phyloP scores from a whole-genome alignment of 2,329 filamentous ascomycete species.

The Scedosporium aurantiacum region DNA sequence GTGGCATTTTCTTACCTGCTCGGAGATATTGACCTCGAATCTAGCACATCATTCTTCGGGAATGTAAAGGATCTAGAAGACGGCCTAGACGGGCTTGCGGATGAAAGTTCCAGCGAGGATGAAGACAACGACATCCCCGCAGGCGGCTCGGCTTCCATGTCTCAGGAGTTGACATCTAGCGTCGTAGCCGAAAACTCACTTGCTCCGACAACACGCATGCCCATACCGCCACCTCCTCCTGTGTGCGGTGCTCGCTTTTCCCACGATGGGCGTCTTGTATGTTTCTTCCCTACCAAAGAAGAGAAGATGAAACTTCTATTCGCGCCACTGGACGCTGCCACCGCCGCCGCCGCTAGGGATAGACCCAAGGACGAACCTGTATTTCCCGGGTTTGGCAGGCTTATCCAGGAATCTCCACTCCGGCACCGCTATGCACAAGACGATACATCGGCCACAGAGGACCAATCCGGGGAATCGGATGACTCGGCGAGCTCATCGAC shows the following conservation, averaged over 20 bases:
- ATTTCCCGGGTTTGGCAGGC: conserved; percentile 47
- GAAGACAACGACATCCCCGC: conserved; percentile 56
- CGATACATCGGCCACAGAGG: conserved; percentile 39
- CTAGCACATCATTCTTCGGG: conserved; percentile 50
- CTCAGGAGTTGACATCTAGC: conserved; percentile 47
- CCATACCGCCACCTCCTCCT: conserved; percentile 45
- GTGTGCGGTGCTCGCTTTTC: conserved; percentile 52
- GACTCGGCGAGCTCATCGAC: conserved; percentile 34
- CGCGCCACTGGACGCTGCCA: not conserved
- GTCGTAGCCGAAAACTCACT: conserved; percentile 42
- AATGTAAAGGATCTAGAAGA: conserved; percentile 54
- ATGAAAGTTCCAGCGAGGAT: conserved; percentile 77
- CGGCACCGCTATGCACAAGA: conserved; percentile 35
- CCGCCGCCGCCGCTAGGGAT: conserved; percentile 15
- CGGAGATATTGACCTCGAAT: conserved; percentile 50
- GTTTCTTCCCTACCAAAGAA: conserved; percentile 60
- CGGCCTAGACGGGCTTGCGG: conserved; percentile 43
- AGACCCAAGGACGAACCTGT: conserved; percentile 40
- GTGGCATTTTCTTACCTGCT: conserved; percentile 52
- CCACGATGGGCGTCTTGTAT: conserved; percentile 50
- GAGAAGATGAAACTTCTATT: conserved; percentile 43
- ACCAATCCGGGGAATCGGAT: conserved; percentile 37
- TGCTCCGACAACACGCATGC: conserved; percentile 37
- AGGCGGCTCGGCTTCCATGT: conserved; percentile 47
- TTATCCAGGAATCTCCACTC: conserved; percentile 39